Conservation (phyloP, 2,329 filamentous ascomycete species). For the Septoria linicola region DNA sequence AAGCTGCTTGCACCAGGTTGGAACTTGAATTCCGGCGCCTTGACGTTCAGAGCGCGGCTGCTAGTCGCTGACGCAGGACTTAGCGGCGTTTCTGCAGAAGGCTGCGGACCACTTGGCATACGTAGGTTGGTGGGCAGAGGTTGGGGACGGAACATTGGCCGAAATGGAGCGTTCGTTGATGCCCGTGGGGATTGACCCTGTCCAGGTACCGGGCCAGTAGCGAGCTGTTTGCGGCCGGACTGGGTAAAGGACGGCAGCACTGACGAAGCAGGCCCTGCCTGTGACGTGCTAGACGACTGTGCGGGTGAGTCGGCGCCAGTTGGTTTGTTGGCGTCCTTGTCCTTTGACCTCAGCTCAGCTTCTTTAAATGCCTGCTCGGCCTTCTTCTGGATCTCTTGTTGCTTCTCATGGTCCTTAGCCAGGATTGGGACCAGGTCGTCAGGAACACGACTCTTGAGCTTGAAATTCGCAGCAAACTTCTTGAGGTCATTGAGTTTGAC, state of each 20-base stretch:
- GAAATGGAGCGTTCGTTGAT: background rate
- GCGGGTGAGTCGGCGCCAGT: conserved; percentile 27
- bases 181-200: conserved; percentile 9
- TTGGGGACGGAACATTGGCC: conserved; percentile 32
- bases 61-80: conserved; percentile 54
- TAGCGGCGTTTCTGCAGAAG: conserved; percentile 34
- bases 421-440: conserved; percentile 90
- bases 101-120: conserved; percentile 53
- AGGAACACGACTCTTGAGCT: conserved; percentile 88
- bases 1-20: conserved; percentile 79
- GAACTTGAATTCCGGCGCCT: conserved; percentile 76
- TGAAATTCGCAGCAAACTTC: conserved; percentile 92
- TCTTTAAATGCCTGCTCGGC: conserved; percentile 72
- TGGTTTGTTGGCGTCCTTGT: conserved; percentile 29
- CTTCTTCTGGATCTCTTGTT: conserved; percentile 88
- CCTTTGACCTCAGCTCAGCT: conserved; percentile 49
- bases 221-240: background rate
- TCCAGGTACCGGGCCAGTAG: conserved; percentile 2
- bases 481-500: conserved; percentile 91
- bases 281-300: conserved; percentile 18
- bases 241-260: conserved; percentile 6
- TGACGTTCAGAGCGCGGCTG: conserved; percentile 56
- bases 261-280: conserved; percentile 6
- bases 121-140: conserved; percentile 65
- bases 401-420: conserved; percentile 93